These are phyloP conservation scores for Barnettozyma populi DNA, from an alignment of 805 yeast species.

Conservation along the genomic window DNA sequence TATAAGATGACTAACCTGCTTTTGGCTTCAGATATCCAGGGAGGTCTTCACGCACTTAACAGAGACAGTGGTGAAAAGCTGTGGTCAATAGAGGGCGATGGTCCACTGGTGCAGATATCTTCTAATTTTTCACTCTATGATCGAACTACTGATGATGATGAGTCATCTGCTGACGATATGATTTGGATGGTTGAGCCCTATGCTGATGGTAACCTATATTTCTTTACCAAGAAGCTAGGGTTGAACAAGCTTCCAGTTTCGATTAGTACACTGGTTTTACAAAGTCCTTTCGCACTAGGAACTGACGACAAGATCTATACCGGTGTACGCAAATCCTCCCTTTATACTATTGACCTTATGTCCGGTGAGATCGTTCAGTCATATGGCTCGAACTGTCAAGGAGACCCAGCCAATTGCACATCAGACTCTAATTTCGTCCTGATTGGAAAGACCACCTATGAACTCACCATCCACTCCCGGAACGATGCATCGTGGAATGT, in stretches of 20 bases:
- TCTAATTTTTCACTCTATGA: slow-evolving; percentile 16
- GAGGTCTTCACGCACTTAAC: slow-evolving; percentile 75
- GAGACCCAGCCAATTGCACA: slow-evolving; percentile 4
- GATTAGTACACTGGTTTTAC: slow-evolving; percentile 67
- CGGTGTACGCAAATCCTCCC: slow-evolving; percentile 71
- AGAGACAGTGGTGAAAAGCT: slow-evolving; percentile 66
- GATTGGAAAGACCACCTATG: slow-evolving; percentile 69
- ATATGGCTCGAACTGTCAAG: slow-evolving; percentile 44
- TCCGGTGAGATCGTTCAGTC: slow-evolving; percentile 70
- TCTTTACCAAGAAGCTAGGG: slow-evolving; percentile 69
- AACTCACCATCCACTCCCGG: slow-evolving; percentile 70
- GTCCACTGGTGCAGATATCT: slow-evolving; percentile 49
- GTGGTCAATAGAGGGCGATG: slow-evolving; percentile 70
- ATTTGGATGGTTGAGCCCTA: slow-evolving; percentile 91
- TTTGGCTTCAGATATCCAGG: slow-evolving; percentile 78
- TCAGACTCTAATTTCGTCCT: slow-evolving; percentile 36
- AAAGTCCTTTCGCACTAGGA: slow-evolving; percentile 77
- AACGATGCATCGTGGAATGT: slow-evolving; percentile 76
- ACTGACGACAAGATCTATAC: slow-evolving; percentile 80
- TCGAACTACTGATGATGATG: slow-evolving; percentile 2
- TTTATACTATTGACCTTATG: slow-evolving; percentile 65
- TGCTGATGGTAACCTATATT: slow-evolving; percentile 78
- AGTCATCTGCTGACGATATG: slow-evolving; percentile 27
- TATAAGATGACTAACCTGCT: slow-evolving; percentile 70
- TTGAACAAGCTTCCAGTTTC: slow-evolving; percentile 77